Conservation (phyloP, 2,329 filamentous ascomycete species). For the Trichoderma breve region DNA sequence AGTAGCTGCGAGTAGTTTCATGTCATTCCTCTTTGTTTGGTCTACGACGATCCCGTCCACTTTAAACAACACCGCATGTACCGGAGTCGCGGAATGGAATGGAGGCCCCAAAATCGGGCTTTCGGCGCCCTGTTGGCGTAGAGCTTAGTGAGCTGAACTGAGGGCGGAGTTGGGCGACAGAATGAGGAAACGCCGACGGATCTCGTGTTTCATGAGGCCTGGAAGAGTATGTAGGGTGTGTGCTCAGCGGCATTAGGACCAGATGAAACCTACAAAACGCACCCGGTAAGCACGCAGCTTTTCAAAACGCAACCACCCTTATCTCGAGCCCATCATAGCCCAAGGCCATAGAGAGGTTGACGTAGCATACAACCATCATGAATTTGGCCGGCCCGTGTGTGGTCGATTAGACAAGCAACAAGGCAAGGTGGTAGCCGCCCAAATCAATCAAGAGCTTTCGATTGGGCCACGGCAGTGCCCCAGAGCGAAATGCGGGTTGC, state of each 20-base stretch:
- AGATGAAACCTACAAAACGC: background rate
- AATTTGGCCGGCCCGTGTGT: background rate
- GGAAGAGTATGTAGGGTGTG: background rate
- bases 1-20: background rate
- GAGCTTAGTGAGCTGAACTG: conserved; percentile 4
- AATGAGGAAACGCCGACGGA: background rate
- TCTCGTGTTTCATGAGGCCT: background rate
- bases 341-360: background rate
- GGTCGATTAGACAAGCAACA: background rate
- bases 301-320: background rate
- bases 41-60: background rate
- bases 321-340: background rate
- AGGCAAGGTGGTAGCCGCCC: background rate
- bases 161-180: background rate
- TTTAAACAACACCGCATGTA: background rate
- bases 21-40: background rate
- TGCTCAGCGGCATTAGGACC: background rate
- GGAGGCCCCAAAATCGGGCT: background rate
- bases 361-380: background rate
- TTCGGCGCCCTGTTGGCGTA: background rate
- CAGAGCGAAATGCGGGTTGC: background rate
- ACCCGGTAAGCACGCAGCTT: conserved; percentile 8
- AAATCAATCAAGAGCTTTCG: background rate
- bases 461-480: background rate
- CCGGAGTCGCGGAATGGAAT: conserved; percentile 7